phyloP scores from a whole-genome alignment of 305 asterid species.

The Solanum aculeatissimum region DNA sequence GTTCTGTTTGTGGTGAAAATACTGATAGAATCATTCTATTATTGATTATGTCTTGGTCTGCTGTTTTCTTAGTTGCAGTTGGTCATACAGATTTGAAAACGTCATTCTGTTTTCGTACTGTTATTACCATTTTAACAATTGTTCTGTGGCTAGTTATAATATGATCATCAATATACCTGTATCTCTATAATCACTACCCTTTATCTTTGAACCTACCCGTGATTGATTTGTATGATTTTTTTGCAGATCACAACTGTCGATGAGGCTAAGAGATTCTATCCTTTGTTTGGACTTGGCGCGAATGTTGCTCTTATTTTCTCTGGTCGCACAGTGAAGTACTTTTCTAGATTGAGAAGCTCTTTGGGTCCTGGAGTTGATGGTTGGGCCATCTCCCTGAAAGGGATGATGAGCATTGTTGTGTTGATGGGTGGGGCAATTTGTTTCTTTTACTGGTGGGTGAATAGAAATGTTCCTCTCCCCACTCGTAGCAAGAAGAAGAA shows the following conservation, averaged over 20 bases:
- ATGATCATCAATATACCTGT: background rate
- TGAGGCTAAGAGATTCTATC: conserved; percentile 95
- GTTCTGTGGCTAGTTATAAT: background rate
- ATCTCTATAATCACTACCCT: background rate
- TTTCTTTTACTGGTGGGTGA: conserved; percentile 92
- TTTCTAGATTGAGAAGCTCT: conserved; percentile 69
- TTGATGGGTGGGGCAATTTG: conserved; percentile 72
- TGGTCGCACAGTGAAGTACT: conserved; percentile 93
- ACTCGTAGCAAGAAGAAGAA: conserved; percentile 85
- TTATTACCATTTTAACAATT: background rate
- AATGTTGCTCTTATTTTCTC: conserved; percentile 93
- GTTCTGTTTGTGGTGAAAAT: background rate
- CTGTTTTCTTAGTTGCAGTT: background rate
- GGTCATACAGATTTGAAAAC: background rate
- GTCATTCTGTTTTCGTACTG: background rate
- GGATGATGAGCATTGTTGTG: conserved; percentile 92
- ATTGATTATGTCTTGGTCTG: background rate
- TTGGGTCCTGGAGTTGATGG: conserved; percentile 97
- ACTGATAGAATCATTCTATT: background rate
- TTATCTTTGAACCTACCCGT: background rate
- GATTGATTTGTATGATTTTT: background rate
- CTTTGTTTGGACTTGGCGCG: conserved; percentile 97
- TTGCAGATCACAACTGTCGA: conserved; percentile 87
- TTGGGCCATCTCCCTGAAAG: conserved; percentile 90
- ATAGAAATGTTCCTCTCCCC: conserved; percentile 64